phyloP scores from a whole-genome alignment of 441 rosid species.

The Eutrema salsugineum region DNA sequence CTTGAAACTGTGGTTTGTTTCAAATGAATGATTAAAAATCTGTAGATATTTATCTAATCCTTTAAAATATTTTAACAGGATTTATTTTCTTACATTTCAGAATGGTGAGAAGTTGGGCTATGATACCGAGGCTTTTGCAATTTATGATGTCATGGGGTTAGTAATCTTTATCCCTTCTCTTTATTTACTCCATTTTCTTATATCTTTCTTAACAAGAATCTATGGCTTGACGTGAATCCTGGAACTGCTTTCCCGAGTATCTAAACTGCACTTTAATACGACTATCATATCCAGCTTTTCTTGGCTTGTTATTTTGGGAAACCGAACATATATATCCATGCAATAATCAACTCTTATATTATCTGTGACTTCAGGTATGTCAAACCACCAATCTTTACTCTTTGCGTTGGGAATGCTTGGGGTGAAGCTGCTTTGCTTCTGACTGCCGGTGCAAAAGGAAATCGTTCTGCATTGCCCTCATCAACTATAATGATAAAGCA shows the following conservation, averaged over 20 bases:
- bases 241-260: not conserved
- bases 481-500: conserved; percentile 91
- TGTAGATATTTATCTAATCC: not conserved
- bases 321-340: not conserved
- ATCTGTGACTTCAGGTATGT: conserved; percentile 50
- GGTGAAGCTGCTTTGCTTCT: conserved; percentile 95
- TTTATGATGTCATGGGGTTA: conserved; percentile 87
- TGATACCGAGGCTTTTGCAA: conserved; percentile 86
- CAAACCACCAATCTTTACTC: conserved; percentile 82
- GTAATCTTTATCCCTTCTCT: conserved; percentile 14
- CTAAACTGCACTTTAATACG: not conserved
- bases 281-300: conserved; percentile 4
- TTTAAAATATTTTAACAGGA: not conserved
- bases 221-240: not conserved
- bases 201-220: not conserved
- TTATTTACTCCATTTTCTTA: not conserved
- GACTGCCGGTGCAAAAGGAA: conserved; percentile 89
- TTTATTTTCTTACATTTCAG: conserved; percentile 26
- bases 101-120: conserved; percentile 63
- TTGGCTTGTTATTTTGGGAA: not conserved
- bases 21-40: not conserved
- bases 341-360: conserved; percentile 5
- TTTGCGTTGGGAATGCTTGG: conserved; percentile 96
- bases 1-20: not conserved
- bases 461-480: conserved; percentile 87